Base-by-base conservation (phyloP, 768 basidiomycete species). In the Butyriboletus loyo region DNA sequence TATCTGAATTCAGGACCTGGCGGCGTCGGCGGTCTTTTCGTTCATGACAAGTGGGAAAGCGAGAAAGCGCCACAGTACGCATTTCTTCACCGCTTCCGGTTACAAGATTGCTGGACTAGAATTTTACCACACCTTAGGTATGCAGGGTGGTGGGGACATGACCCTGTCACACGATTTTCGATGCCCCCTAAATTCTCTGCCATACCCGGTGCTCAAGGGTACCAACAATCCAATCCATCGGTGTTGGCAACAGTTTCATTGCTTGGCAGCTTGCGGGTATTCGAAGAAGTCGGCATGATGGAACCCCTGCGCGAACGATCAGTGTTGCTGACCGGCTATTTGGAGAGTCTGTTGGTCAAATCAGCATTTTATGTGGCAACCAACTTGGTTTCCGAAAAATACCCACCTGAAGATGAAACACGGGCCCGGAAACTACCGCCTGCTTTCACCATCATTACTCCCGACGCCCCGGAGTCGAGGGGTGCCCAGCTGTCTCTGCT, bases 71-170 rank as follows among this genome's bases (percentile, higher is more conserved):
- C 89, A 46, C 86, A 80, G 89, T 89, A 67, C 68, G 77, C 70
- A 51, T 52, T 31, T 52, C 40, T 42, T 37, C 58, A 47, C 46
- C 45, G 49, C 54, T 52, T 53, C 36, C 47, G 41, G 50, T 48
- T 46, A 44, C 32, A 28, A 42, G 32, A 32, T 31, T 52, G 13
- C 50, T 27, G 14, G 56, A 50, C 39, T 49, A 28, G 40, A 53
- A 30, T 46, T 42, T 59, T 59, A 57, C 44, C 35, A 38, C 63
- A 46, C 42, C 27, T 21, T 58, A 97, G 97, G 65, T 84, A 84
- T 55, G 86, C 92, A 36, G 97, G 97, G 40, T 99, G 97, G 97
- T 99, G 96, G 96, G 97, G 97, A 40, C 94, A 98, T 68, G 84
- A 92, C 62, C 78, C 85, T 27, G 65, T 75, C 48, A 95, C 93